A percentile compares a stretch with the other conserved stretches of the same genome.
These are phyloP conservation scores for Septoria linicola DNA, from an alignment of 2,329 filamentous ascomycete species.

Conservation along the genomic window DNA sequence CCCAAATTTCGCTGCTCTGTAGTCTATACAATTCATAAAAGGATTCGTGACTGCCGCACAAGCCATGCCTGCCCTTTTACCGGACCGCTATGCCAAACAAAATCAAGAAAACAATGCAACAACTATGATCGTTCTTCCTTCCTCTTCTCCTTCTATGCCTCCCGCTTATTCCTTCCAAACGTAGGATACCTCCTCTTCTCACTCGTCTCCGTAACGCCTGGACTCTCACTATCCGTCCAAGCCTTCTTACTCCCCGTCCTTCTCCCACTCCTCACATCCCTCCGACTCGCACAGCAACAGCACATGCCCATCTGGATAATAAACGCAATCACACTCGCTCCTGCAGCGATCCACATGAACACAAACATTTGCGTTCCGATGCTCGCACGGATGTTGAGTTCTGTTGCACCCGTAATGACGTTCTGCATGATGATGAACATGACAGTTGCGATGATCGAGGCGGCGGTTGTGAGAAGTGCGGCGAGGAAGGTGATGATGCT, in stretches of 20 bases:
- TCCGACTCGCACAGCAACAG: slow-evolving; percentile 67
- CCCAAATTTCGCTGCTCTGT: too few relatives aligned
- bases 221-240: slow-evolving; percentile 19
- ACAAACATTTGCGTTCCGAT: slow-evolving; percentile 69
- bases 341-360: slow-evolving; percentile 84
- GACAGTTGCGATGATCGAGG: slow-evolving; percentile 72
- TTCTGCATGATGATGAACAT: slow-evolving; percentile 81
- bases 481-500: slow-evolving; percentile 66
- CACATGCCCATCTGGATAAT: slow-evolving; percentile 70
- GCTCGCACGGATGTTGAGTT: slow-evolving; percentile 66
- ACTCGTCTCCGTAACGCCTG: slow-evolving; percentile 17
- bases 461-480: slow-evolving; percentile 66
- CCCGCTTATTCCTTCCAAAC: slow-evolving; percentile 20
- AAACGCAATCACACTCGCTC: slow-evolving; percentile 66
- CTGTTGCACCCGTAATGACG: slow-evolving; percentile 66
- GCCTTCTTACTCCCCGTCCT: slow-evolving; percentile 42
- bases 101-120: too few relatives aligned
- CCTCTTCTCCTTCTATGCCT: slow-evolving; percentile 1
- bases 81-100: too few relatives aligned
- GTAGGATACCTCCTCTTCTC: slow-evolving; percentile 20
- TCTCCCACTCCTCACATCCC: slow-evolving; percentile 53
- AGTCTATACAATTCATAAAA: too few relatives aligned
- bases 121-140: too few relatives aligned
- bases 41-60: too few relatives aligned
- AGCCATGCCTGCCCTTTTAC: too few relatives aligned